Base-by-base conservation (phyloP, 257 asterid genomes). In the Solanum dulcamara region DNA sequence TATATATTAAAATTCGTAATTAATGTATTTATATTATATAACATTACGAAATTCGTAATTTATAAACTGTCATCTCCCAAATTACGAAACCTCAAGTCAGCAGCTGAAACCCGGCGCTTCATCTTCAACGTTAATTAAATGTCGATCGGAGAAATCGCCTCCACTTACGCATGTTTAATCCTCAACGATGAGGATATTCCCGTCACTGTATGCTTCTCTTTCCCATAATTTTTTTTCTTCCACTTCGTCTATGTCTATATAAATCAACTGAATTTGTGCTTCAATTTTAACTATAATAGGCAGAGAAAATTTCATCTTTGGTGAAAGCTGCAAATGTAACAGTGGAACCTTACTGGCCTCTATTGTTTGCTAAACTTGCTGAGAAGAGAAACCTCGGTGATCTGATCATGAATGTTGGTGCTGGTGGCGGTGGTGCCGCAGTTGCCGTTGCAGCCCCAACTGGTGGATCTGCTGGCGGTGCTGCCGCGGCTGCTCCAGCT, bases 261-360 rank as follows among this genome's bases (percentile, higher is more conserved):
- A 53, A 20, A 53, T 53, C 62, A 53, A 51, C 26, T 64, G n/a
- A 51, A 51, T 51, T 51, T 51, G 17, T 51, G n/a, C 17, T 51
- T 51, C n/a, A 51, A 51, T 51, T 51, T 50, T 51, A 15, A 20
- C 15, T 70, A 20, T 24, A 51, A 48, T 85, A 94, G 97, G 92
- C 98, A 53, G 97, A 94, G 89, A 94, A 94, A 77, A 91, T 94
- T 18, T 85, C 92, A 13, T 51, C 92, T 4, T 53, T 93, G 46
- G 86, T 91, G 64, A 87, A 92, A 87, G 91, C 94, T 7, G 97
- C 95, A 4, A 89, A 91, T 87, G 46, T 94, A 88, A 86, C 90
- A 24, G 91, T 92, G 22, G 98, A 94, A 50, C 93, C 98, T 7
- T 93, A 94, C 81, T 94, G 98, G 97, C 94, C 94, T 35, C 89